A percentile compares a stretch with the other conserved stretches of the same genome.
Evolutionary conservation across 1,284 basidiomycete genomes (phyloP).

Genomic region (Kalmanozyma brasiliensis): DNA sequence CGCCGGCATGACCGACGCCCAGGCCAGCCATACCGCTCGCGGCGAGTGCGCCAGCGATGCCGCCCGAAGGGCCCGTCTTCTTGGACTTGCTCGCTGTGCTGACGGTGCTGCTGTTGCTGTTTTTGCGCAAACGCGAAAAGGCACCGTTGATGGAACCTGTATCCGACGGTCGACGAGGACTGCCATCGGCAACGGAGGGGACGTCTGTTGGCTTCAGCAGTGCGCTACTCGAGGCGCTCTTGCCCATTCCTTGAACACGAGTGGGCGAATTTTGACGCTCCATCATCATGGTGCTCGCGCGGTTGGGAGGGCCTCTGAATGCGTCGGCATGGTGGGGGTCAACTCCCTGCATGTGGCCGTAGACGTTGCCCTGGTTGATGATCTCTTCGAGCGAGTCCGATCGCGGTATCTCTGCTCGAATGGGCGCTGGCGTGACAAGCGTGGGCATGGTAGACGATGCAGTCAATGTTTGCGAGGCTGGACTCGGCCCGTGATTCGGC

Average conservation of each 20-base stretch:
- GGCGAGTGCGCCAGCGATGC: conserved; percentile 61
- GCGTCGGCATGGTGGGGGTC: conserved; percentile 7
- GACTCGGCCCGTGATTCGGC: conserved; percentile 1
- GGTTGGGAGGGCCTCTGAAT: conserved; percentile 15
- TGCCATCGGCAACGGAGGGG: conserved; percentile 10
- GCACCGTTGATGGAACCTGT: conserved; percentile 22
- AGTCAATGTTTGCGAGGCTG: conserved; percentile 20
- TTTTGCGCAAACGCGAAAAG: conserved; percentile 46
- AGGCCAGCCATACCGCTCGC: conserved; percentile 57
- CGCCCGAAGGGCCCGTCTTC: conserved; percentile 29
- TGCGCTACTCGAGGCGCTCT: conserved; percentile 38
- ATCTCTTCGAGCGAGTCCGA: conserved; percentile 49
- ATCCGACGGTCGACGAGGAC: conserved; percentile 40
- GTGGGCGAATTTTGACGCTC: conserved; percentile 15
- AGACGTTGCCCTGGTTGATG: conserved; percentile 35
- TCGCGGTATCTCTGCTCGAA: conserved; percentile 39
- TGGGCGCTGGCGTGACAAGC: conserved; percentile 41
- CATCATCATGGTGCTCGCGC: conserved; percentile 29
- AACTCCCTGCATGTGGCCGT: conserved; percentile 10
- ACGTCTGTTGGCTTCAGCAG: conserved; percentile 35
- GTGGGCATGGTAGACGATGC: conserved; percentile 44
- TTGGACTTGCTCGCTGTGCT: conserved; percentile 28
- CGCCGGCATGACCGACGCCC: conserved; percentile 50
- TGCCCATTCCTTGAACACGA: conserved; percentile 27
- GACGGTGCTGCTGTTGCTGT: conserved; percentile 42